A percentile compares a stretch with the other conserved stretches of the same genome.
phyloP scores from a whole-genome alignment of 2,329 filamentous ascomycete genomes.

The Aureobasidium pullulans region DNA sequence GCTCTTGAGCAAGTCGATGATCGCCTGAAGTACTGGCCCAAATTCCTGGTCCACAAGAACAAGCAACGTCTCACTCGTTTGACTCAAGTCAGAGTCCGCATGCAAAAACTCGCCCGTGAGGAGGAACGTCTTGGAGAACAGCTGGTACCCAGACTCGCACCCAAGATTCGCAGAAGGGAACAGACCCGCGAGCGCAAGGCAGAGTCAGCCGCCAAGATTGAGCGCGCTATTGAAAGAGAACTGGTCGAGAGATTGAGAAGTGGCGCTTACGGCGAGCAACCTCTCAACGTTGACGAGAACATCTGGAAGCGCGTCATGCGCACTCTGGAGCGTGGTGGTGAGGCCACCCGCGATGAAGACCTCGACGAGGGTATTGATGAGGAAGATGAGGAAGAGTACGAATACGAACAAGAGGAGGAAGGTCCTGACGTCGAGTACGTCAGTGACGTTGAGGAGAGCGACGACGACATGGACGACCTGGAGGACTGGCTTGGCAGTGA shows the following conservation, averaged over 20 bases:
- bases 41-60: slow-evolving; percentile 88
- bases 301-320: slow-evolving; percentile 97
- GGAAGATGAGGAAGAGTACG: slow-evolving; percentile 58
- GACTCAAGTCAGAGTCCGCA: slow-evolving; percentile 79
- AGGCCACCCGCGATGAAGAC: slow-evolving; percentile 77
- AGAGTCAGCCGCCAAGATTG: slow-evolving; percentile 70
- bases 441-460: slow-evolving; percentile 68
- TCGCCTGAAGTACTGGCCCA: slow-evolving; percentile 85
- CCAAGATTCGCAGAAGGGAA: slow-evolving; percentile 62
- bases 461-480: slow-evolving; percentile 74
- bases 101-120: slow-evolving; percentile 73
- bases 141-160: slow-evolving; percentile 79
- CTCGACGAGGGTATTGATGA: slow-evolving; percentile 79
- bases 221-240: slow-evolving; percentile 91
- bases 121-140: slow-evolving; percentile 84
- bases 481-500: slow-evolving; percentile 82
- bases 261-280: slow-evolving; percentile 89
- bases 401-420: slow-evolving; percentile 58
- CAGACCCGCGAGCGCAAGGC: slow-evolving; percentile 44
- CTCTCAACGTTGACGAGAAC: slow-evolving; percentile 86
- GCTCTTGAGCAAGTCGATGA: slow-evolving; percentile 83
- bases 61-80: slow-evolving; percentile 91
- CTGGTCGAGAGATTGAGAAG: slow-evolving; percentile 84
- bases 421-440: slow-evolving; percentile 85
- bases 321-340: slow-evolving; percentile 79